Evolutionary conservation across 2,329 filamentous ascomycete species (phyloP), one percentile per base, ranked within the genome.

Genomic region (Penicillium sp.): DNA sequence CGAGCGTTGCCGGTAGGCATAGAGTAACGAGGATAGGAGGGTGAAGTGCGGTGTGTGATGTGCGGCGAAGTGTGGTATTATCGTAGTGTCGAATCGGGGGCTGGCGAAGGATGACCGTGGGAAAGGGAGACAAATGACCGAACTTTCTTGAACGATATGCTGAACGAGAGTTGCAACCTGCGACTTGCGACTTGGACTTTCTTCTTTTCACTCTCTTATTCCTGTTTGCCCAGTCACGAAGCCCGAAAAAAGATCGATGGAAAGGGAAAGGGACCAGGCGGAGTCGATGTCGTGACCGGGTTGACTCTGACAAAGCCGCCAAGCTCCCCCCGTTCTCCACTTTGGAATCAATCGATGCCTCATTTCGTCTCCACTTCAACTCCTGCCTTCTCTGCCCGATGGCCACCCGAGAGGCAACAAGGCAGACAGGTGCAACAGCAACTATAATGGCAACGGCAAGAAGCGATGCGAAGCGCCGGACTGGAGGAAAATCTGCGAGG

Each of bases 271-370:
- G 54, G 52, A 61, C 57, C 53, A 55, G 51, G 57, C 54, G 58
- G 57, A 61, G 51, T 46, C 24, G 54, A 59, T 62, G 61, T 61
- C 56, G 58, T 61, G 61, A 60, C 55, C 44, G 45, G 44, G 45
- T 45, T 24, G 33, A 47, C 44, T 59, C 58, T 63, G 60, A 64
- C 61, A 63, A 64, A 63, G 60, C 60, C 54, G 52, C 57, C 53
- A 60, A 63, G 53, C 52, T 59, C 47, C 42, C 54, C 46, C 52
- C 26, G 41, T 41, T 54, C 58, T 61, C 61, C 58, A 58, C 56
- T 54, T 44, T 39, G 46, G 42, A 54, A 39, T 39, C 36, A 39
- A 44, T 49, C 45, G 53, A 59, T 60, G 46, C 55, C 57, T 55
- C 56, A 51, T 52, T 48, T 46, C 34, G 34, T 42, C 44, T 39